Percentiles rank a stretch among this genome's conserved stretches.
Evolutionary conservation across 306 rosid genomes (phyloP).

Genomic region (Begonia fuchsioides): DNA sequence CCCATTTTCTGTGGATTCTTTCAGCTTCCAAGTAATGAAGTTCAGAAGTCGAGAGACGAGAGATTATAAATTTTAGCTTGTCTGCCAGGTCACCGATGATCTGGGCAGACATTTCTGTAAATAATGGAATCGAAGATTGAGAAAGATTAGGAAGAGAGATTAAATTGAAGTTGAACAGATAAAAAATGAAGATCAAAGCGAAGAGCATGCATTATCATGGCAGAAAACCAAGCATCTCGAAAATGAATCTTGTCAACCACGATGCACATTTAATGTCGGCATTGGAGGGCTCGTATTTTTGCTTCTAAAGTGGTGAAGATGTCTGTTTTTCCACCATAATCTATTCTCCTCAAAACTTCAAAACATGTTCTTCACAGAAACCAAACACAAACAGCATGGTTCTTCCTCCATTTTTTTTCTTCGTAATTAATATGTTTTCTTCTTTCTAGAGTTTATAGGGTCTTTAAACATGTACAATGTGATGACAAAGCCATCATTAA

Average conservation of each 20-base stretch:
- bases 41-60: too few species aligned
- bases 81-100: too few species aligned
- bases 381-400: too few species aligned
- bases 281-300: conserved; percentile 44
- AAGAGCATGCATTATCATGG: background rate
- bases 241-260: conserved; percentile 44
- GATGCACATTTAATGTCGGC: conserved; percentile 52
- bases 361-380: background rate
- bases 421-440: conserved; percentile 1
- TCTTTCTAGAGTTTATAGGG: conserved; percentile 14
- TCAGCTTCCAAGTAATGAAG: too few species aligned
- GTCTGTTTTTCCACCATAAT: conserved; percentile 55
- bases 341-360: conserved; percentile 16
- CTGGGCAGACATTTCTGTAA: too few species aligned
- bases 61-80: too few species aligned
- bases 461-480: conserved; percentile 7
- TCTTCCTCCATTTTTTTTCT: too few species aligned
- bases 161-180: background rate
- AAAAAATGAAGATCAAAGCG: background rate
- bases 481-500: conserved; percentile 10
- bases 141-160: background rate
- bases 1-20: too few species aligned
- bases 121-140: too few species aligned
- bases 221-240: conserved; percentile 18
- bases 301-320: conserved; percentile 53